Percentiles rank a stretch among this genome's conserved stretches.
phyloP scores from a whole-genome alignment of 2,329 filamentous ascomycete species.

The Scedosporium apiospermum region DNA sequence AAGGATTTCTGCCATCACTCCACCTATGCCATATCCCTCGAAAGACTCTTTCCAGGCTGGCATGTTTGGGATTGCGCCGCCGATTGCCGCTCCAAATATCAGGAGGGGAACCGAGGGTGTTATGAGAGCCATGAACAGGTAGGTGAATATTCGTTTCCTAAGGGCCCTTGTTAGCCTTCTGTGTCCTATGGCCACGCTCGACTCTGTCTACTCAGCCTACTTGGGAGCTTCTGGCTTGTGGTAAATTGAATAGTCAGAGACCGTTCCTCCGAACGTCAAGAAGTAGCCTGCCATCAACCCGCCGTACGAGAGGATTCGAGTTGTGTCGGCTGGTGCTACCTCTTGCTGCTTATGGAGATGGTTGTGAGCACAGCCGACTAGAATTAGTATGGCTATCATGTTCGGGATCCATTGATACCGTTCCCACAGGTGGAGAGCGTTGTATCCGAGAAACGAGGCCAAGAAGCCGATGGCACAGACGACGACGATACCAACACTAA shows the following conservation, averaged over 20 bases:
- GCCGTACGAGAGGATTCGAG: conserved; percentile 33
- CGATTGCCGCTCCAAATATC: conserved; percentile 30
- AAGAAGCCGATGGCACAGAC: conserved; percentile 41
- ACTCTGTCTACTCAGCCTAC: conserved; percentile 14
- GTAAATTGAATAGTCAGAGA: conserved; percentile 50
- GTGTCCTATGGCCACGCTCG: neutral
- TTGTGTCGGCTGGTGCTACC: conserved; percentile 23
- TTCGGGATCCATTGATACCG: conserved; percentile 48
- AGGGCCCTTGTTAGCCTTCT: neutral
- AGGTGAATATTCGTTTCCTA: conserved; percentile 31
- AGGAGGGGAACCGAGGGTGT: conserved; percentile 23
- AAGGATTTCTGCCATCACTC: conserved; percentile 22
- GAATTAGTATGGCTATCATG: conserved; percentile 39
- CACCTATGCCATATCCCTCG: conserved; percentile 19
- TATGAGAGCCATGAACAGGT: conserved; percentile 28
- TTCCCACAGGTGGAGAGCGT: conserved; percentile 42
- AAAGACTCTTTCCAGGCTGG: conserved; percentile 20
- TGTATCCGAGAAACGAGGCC: conserved; percentile 46
- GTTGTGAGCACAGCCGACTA: conserved; percentile 43
- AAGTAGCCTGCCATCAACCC: conserved; percentile 42
- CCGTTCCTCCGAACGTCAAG: conserved; percentile 44
- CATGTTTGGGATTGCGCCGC: conserved; percentile 21
- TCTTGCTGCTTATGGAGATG: conserved; percentile 36
- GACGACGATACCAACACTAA: conserved; percentile 46
- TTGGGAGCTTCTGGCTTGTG: conserved; percentile 34